Conservation (phyloP, 495 filamentous ascomycete genomes). For the Penicillium pancosmium region DNA sequence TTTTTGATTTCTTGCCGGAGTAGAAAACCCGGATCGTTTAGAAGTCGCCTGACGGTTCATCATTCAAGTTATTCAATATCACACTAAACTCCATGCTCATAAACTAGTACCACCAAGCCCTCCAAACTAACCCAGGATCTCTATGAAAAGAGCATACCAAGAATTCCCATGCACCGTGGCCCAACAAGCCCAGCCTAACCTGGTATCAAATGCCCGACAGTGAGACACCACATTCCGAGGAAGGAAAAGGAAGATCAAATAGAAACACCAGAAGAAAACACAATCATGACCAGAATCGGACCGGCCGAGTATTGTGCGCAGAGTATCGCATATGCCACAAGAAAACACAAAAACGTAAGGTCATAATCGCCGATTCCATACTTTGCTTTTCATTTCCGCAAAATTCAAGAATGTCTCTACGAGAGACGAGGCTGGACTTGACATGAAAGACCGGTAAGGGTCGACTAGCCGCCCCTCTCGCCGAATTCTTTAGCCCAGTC, state of each 20-base stretch:
- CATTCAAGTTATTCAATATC: background rate
- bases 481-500: conserved; percentile 94
- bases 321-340: conserved; percentile 1
- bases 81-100: background rate
- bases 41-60: too few species aligned
- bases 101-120: background rate
- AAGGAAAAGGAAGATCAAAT: background rate
- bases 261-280: background rate
- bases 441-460: background rate
- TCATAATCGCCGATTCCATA: background rate
- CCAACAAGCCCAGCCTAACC: background rate
- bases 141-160: conserved; percentile 1
- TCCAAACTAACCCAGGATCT: background rate
- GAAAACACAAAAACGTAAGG: background rate
- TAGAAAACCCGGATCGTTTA: too few species aligned
- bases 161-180: background rate
- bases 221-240: background rate
- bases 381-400: background rate
- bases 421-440: background rate
- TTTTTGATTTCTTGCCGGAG: too few species aligned
- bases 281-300: conserved; percentile 4
- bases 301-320: conserved; percentile 1
- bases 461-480: conserved; percentile 75
- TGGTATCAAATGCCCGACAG: conserved; percentile 2
- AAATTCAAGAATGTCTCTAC: too few species aligned